Conservation (phyloP, 805 yeast species). For the Candida odintsovae region DNA sequence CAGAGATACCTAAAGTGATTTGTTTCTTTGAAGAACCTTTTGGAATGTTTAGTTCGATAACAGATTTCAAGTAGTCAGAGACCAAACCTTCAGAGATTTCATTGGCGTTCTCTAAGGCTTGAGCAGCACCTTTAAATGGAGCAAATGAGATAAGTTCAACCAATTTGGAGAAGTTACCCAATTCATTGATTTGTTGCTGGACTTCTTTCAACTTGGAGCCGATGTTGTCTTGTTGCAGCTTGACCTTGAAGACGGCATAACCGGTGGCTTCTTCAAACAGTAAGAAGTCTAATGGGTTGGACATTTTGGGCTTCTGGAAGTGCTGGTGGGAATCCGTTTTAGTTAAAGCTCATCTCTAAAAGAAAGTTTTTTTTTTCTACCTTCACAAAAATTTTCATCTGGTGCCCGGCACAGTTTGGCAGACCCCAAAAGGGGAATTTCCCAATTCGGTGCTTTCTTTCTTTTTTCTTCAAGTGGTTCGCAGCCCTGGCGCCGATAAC, state of each 20-base stretch:
- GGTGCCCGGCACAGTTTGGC: not conserved
- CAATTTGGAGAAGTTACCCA: constrained; percentile 83
- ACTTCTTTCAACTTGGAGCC: constrained; percentile 92
- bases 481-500: not conserved
- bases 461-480: not conserved
- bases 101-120: constrained; percentile 96
- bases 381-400: constrained; percentile 7
- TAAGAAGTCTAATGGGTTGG: constrained; percentile 82
- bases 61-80: constrained; percentile 83
- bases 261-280: constrained; percentile 98
- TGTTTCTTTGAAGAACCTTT: constrained; percentile 56
- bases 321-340: not conserved
- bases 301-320: constrained; percentile 18
- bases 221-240: constrained; percentile 88
- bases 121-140: constrained; percentile 99
- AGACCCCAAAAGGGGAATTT: not conserved
- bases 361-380: not conserved
- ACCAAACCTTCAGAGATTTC: constrained; percentile 97
- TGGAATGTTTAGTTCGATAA: constrained; percentile 89
- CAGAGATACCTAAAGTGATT: constrained; percentile 81
- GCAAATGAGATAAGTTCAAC: constrained; percentile 93
- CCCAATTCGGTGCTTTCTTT: too few relatives aligned
- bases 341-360: too few relatives aligned
- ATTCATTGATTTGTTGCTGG: constrained; percentile 82
- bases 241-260: constrained; percentile 92